These are phyloP conservation scores for Musa acuminata DNA, from an alignment of 176 grass and related monocot species.

Conservation along the genomic window DNA sequence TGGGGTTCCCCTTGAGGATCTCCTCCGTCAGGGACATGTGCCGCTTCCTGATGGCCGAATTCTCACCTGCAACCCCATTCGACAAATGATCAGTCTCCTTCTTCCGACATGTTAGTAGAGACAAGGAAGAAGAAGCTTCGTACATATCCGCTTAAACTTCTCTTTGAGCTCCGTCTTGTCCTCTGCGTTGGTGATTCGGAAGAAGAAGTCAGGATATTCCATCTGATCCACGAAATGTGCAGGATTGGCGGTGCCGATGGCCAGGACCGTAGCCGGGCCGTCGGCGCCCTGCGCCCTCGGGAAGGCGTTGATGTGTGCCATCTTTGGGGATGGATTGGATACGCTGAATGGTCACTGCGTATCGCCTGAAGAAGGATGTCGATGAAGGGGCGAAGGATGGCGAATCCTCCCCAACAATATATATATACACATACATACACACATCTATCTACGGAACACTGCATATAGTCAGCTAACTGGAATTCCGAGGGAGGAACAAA, in stretches of 20 bases:
- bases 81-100: too few species aligned
- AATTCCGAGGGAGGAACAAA: too few species aligned
- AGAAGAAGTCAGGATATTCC: neutral
- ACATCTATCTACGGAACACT: too few species aligned
- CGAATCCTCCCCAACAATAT: too few species aligned
- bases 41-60: neutral
- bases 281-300: neutral
- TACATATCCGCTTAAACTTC: constrained; percentile 4
- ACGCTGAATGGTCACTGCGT: too few species aligned
- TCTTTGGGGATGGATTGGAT: too few species aligned
- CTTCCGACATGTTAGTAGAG: too few species aligned
- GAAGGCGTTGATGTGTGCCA: neutral
- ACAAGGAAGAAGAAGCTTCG: too few species aligned
- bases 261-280: neutral
- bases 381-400: too few species aligned
- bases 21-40: constrained; percentile 5
- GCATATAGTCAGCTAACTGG: too few species aligned
- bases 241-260: neutral
- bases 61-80: neutral
- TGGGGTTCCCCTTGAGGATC: neutral
- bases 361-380: too few species aligned
- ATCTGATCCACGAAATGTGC: neutral
- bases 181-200: constrained; percentile 2
- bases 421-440: too few species aligned
- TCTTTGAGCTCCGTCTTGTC: neutral